A percentile compares a stretch with the other conserved stretches of the same genome.
Evolutionary conservation across 2,329 filamentous ascomycete species (phyloP).

Genomic region (Xylariales sp.): DNA sequence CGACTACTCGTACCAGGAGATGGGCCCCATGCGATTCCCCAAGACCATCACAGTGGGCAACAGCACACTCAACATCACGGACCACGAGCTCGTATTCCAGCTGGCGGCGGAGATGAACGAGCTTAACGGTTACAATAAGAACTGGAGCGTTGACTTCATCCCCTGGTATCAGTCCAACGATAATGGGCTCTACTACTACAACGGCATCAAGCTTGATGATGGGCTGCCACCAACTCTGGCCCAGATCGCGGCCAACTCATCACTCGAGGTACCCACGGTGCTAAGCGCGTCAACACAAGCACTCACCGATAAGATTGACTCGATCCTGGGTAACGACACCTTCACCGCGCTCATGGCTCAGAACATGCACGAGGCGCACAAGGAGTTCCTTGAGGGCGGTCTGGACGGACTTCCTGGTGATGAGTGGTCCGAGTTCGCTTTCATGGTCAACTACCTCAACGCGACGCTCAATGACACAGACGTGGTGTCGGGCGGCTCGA

Average conservation of each 20-base stretch:
- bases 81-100: constrained; percentile 63
- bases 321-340: constrained; percentile 28
- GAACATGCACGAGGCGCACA: constrained; percentile 41
- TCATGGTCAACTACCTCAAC: constrained; percentile 54
- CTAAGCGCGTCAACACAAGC: constrained; percentile 27
- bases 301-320: constrained; percentile 30
- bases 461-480: constrained; percentile 51
- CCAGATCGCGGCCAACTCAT: constrained; percentile 41
- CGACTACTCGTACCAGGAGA: constrained; percentile 64
- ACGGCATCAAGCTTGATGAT: constrained; percentile 41
- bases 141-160: constrained; percentile 55
- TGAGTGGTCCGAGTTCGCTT: constrained; percentile 61
- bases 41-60: constrained; percentile 46
- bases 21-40: constrained; percentile 64
- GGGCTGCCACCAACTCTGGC: constrained; percentile 49
- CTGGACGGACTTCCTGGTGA: constrained; percentile 46
- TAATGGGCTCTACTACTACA: constrained; percentile 49
- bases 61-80: constrained; percentile 53
- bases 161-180: constrained; percentile 53
- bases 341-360: constrained; percentile 31
- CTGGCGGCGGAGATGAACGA: constrained; percentile 55
- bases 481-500: constrained; percentile 34
- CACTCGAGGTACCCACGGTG: constrained; percentile 27
- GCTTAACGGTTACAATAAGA: constrained; percentile 47
- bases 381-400: constrained; percentile 26